These are phyloP conservation scores for Phytophthora uliginosa DNA, from an alignment of 352 stramenopile species.

Conservation along the genomic window DNA sequence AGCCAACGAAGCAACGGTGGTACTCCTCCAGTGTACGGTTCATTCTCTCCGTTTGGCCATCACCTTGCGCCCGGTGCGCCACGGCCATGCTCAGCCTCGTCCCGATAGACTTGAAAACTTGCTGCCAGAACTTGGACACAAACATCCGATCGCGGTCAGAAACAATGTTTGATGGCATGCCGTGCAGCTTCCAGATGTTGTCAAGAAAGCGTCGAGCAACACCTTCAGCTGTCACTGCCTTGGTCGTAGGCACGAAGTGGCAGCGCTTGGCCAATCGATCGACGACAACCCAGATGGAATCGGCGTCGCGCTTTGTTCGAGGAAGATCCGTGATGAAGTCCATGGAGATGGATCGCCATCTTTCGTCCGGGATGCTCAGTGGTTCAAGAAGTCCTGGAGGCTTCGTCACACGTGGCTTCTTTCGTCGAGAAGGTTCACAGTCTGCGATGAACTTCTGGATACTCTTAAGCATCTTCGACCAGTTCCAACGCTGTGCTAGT, in stretches of 20 bases:
- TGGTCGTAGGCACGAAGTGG: not conserved
- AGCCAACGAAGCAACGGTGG: too few relatives aligned
- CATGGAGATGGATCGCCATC: conserved; percentile 15
- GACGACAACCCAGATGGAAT: conserved; percentile 16
- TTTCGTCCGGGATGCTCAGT: conserved; percentile 14
- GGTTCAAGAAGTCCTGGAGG: conserved; percentile 1
- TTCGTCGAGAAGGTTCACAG: not conserved
- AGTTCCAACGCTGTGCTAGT: conserved; percentile 9
- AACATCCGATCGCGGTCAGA: too few relatives aligned
- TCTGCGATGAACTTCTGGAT: conserved; percentile 15
- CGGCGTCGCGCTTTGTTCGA: not conserved
- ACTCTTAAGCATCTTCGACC: conserved; percentile 13
- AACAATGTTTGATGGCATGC: too few relatives aligned
- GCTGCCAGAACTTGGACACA: too few relatives aligned
- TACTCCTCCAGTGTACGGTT: too few relatives aligned
- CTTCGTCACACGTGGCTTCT: not conserved
- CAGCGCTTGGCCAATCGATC: conserved; percentile 16
- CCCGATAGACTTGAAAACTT: too few relatives aligned
- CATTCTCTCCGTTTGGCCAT: too few relatives aligned
- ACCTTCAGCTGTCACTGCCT: conserved; percentile 2
- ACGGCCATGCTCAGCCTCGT: too few relatives aligned
- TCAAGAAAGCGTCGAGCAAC: not conserved
- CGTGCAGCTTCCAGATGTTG: too few relatives aligned
- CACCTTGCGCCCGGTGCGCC: too few relatives aligned
- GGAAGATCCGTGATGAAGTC: conserved; percentile 17